Evolutionary conservation across 1,139 yeast species (phyloP), one percentile per base, ranked within the genome.

Genomic region (Pneumocystis sp.): DNA sequence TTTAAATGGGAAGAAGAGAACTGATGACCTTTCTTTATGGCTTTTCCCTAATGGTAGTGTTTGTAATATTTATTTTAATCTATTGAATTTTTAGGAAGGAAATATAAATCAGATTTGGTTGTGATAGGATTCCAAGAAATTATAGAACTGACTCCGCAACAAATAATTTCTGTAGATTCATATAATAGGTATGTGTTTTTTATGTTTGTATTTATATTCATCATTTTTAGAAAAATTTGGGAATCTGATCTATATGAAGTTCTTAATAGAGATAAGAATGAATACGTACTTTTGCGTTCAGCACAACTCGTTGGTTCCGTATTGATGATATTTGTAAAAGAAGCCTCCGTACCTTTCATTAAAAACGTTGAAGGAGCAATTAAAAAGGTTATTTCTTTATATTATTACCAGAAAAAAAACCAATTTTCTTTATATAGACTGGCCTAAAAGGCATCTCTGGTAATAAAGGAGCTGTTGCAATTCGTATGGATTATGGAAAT

Each of bases 231-330:
- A 17, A 75, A 79, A 44, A 83, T 82, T 69, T 95, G 99, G 99
- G 97, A 90, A 70, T 78, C 79, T 64, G 84, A 83, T 67, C 81
- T 93, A 37, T 78, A 82, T 63, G 75, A 76, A 29, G 79, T 85
- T 17, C 76, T 95, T 65, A 85, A 87, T 68, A 66, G 63, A 35
- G 72, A 75, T 5, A 77, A 78, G 19, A 81, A 78, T 39, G 82
- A 82, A 67, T 90, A 86, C 72, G 84, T 84, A 3, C 78, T 88
- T 29, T 77, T 89, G 59, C 85, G 97, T 81, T 85, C 89, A 63
- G 95, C 90, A 61, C 97, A 93, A 75, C 78, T 95, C 34, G 98
- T 97, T 3, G 97, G 98, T 1, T 83, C 95, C n/a, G 85, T 95
- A 0, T 74, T 89, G 66, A 77, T 91, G 73, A 77, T 91, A 63